Percentiles rank a stretch among this genome's conserved stretches.
phyloP scores from a whole-genome alignment of 495 filamentous ascomycete genomes.

The Chaetomidium leptoderma region DNA sequence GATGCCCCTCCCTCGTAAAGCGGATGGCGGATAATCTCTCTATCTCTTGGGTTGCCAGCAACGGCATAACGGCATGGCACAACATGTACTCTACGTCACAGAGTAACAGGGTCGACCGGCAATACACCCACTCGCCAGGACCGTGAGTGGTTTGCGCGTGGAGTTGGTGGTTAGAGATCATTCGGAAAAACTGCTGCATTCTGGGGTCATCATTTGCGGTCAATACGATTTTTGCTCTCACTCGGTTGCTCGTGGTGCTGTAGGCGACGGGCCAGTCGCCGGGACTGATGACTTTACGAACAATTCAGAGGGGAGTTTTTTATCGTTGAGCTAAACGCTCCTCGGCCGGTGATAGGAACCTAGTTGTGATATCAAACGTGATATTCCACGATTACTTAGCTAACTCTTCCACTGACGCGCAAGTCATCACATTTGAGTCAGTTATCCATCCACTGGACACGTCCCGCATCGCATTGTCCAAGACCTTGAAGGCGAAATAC shows the following conservation, averaged over 20 bases:
- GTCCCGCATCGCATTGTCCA: too few relatives aligned
- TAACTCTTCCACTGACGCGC: too few relatives aligned
- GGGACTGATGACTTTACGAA: slow-evolving; percentile 18
- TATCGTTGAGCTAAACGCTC: slow-evolving; percentile 9
- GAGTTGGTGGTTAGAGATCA: slow-evolving; percentile 41
- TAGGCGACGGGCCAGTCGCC: slow-evolving; percentile 16
- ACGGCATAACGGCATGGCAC: slow-evolving; percentile 42
- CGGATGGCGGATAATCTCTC: slow-evolving; percentile 28
- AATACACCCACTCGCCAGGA: slow-evolving; percentile 32
- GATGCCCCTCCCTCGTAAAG: slow-evolving; percentile 65
- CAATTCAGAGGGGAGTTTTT: slow-evolving; percentile 10
- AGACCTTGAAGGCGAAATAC: background rate
- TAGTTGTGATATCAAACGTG: too few relatives aligned
- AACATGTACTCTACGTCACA: slow-evolving; percentile 48
- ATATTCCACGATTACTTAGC: too few relatives aligned
- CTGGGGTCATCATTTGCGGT: slow-evolving; percentile 36
- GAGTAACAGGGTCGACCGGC: slow-evolving; percentile 33
- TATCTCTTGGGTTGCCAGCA: slow-evolving; percentile 35
- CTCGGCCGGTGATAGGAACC: background rate
- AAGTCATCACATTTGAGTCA: too few relatives aligned
- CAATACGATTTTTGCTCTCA: slow-evolving; percentile 33
- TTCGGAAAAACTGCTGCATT: slow-evolving; percentile 41
- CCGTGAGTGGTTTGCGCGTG: slow-evolving; percentile 36
- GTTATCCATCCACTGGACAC: too few relatives aligned
- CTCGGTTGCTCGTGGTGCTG: slow-evolving; percentile 17